Evolutionary conservation across 2,329 filamentous ascomycete genomes (phyloP), one percentile per base, ranked within the genome.

Genomic region (Metarhizium brunneum): DNA sequence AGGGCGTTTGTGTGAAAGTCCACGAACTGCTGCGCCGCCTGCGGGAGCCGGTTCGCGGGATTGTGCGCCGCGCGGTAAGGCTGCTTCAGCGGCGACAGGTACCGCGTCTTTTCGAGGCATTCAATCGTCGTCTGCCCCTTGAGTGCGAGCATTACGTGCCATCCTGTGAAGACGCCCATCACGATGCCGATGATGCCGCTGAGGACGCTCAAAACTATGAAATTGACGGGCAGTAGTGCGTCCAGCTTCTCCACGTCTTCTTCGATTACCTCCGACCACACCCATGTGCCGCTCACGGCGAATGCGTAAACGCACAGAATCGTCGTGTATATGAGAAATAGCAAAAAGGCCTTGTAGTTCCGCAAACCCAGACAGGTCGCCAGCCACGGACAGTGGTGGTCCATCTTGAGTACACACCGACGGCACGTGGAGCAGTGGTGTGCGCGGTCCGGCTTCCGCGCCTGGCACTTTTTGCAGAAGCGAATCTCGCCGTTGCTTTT

Each of bases 361-460:
- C 84, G 84, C 60, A 99, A 76, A 20, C 94, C 94, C 57, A 99
- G 88, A 71, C 94, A 99, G 4, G 90, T 96, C 32, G 94, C 92
- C 52, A 99, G 80, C 94, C 94, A 99, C 16, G 94, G 94, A 69
- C 94, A 99, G 74, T 99, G 94, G 71, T 99, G 94, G 69, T 99
- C 94, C 94, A 99, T 99, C 78, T 99, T 99, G 70, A 99, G 79
- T 30, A 99, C 92, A 70, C 94, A 99, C 66, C 88, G 87, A 62
- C 87, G 84, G 73, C 94, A 99, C 4, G 91, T 95, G 11, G 90
- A 95, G 79, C 94, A 99, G 76, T 99, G 94, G 71, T 99, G 94
- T 36, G 92, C 85, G 58, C 94, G 89, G 73, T 99, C 94, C 47
- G 94, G 94, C 75, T 99, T 99, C 60, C 88, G 84, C 53, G 86